These are phyloP conservation scores for Fusarium pseudocircinatum DNA, from an alignment of 2,329 filamentous ascomycete species.

Conservation along the genomic window DNA sequence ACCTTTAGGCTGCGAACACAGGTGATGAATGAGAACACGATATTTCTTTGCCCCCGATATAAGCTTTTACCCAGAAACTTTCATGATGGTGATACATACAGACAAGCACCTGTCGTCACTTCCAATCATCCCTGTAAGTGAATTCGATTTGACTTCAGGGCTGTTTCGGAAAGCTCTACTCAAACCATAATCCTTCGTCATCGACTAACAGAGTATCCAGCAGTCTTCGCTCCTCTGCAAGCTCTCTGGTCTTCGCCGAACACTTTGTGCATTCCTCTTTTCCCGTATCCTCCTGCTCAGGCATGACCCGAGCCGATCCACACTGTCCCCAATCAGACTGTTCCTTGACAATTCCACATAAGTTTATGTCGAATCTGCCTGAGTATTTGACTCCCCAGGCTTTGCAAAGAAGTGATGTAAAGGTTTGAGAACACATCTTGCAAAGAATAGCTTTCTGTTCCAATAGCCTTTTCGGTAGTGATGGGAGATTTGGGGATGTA, in stretches of 20 bases:
- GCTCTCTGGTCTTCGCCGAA: rapidly evolving
- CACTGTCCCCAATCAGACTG: neutral
- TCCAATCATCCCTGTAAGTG: too few species aligned
- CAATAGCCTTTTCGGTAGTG: rapidly evolving
- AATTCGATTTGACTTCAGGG: too few species aligned
- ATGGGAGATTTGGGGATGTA: neutral
- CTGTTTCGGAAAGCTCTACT: neutral
- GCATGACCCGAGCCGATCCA: neutral
- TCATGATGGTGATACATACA: too few species aligned
- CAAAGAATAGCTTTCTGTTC: rapidly evolving
- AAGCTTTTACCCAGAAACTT: too few species aligned
- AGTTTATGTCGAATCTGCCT: neutral
- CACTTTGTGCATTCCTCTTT: neutral
- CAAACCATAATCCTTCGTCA: neutral
- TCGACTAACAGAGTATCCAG: neutral
- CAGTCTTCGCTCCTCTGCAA: neutral
- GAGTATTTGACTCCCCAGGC: neutral
- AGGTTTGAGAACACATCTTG: neutral
- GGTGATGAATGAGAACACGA: too few species aligned
- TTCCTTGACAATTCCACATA: neutral
- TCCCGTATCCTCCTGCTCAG: rapidly evolving
- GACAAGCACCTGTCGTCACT: too few species aligned
- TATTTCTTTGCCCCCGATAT: too few species aligned
- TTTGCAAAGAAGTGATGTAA: neutral
- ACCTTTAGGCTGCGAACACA: too few species aligned